Evolutionary conservation across 306 rosid genomes (phyloP).

Genomic region (Cucurbita maxima): DNA sequence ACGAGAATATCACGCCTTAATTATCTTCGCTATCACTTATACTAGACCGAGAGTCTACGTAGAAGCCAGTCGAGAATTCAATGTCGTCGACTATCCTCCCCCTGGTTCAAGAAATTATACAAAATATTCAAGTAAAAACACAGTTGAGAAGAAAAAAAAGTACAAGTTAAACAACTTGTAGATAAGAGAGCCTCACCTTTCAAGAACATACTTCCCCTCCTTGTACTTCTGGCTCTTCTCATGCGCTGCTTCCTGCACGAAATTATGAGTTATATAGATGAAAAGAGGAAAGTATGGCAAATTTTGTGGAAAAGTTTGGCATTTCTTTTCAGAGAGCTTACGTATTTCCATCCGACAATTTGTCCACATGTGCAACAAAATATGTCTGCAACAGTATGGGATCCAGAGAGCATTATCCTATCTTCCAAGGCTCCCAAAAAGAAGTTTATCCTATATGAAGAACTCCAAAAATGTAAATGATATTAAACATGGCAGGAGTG

Average conservation of each 20-base stretch:
- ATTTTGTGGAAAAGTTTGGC: too few species aligned
- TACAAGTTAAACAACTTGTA: neutral
- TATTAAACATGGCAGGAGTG: neutral
- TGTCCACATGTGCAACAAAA: constrained; percentile 91
- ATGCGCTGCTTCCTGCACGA: constrained; percentile 55
- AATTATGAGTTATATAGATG: neutral
- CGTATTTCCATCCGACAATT: constrained; percentile 95
- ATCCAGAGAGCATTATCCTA: constrained; percentile 70
- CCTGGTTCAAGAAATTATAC: constrained; percentile 19
- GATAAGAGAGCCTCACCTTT: constrained; percentile 37
- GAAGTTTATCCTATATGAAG: constrained; percentile 44
- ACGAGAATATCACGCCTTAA: constrained; percentile 13
- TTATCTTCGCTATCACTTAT: constrained; percentile 64
- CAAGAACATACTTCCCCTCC: constrained; percentile 89
- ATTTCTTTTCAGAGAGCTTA: constrained; percentile 15
- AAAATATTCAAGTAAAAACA: neutral
- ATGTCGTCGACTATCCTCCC: constrained; percentile 64
- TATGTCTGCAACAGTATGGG: constrained; percentile 66
- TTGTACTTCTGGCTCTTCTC: constrained; percentile 78
- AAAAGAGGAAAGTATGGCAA: neutral
- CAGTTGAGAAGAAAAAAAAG: neutral
- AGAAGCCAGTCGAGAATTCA: constrained; percentile 50
- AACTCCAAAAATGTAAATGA: neutral
- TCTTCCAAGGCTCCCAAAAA: constrained; percentile 48
- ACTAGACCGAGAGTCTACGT: constrained; percentile 32